Evolutionary conservation across 2,329 filamentous ascomycete genomes (phyloP).

Genomic region (Ilyonectria destructans): DNA sequence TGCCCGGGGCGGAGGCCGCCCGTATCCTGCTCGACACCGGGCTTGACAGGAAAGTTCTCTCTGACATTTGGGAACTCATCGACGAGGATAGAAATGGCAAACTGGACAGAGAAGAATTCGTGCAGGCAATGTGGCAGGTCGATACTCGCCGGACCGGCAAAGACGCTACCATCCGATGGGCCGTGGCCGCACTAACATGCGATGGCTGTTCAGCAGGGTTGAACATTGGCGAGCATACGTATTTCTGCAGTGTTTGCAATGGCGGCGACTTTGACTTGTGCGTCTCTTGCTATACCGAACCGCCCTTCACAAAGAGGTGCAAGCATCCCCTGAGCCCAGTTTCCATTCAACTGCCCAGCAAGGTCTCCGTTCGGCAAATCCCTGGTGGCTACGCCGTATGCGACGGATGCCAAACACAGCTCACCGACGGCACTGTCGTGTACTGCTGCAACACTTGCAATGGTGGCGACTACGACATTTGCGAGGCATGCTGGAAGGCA

Average conservation of each 20-base stretch:
- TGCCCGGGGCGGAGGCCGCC: slow-evolving; percentile 12
- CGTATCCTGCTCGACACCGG: slow-evolving; percentile 24
- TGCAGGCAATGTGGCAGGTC: slow-evolving; percentile 27
- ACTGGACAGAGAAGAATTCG: slow-evolving; percentile 28
- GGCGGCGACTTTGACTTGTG: slow-evolving; percentile 32
- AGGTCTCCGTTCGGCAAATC: slow-evolving; percentile 4
- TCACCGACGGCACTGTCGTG: background rate
- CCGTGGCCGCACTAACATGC: slow-evolving; percentile 9
- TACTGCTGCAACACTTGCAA: slow-evolving; percentile 27
- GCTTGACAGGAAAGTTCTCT: slow-evolving; percentile 16
- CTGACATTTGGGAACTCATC: slow-evolving; percentile 28
- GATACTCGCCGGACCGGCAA: slow-evolving; percentile 22
- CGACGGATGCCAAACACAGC: slow-evolving; percentile 13
- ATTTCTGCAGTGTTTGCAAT: slow-evolving; percentile 24
- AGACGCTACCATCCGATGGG: slow-evolving; percentile 17
- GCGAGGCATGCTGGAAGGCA: slow-evolving; percentile 26
- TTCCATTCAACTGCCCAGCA: slow-evolving; percentile 1
- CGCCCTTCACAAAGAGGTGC: slow-evolving; percentile 2
- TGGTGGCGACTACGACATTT: slow-evolving; percentile 28
- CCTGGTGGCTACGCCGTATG: slow-evolving; percentile 1
- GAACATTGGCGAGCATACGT: slow-evolving; percentile 24
- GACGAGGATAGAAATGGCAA: slow-evolving; percentile 29
- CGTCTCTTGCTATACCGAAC: slow-evolving; percentile 8
- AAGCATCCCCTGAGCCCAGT: slow-evolving; percentile 5
- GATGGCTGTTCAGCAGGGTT: slow-evolving; percentile 27